Conservation (phyloP, 345 rosid genomes). For the Theobroma cacao region DNA sequence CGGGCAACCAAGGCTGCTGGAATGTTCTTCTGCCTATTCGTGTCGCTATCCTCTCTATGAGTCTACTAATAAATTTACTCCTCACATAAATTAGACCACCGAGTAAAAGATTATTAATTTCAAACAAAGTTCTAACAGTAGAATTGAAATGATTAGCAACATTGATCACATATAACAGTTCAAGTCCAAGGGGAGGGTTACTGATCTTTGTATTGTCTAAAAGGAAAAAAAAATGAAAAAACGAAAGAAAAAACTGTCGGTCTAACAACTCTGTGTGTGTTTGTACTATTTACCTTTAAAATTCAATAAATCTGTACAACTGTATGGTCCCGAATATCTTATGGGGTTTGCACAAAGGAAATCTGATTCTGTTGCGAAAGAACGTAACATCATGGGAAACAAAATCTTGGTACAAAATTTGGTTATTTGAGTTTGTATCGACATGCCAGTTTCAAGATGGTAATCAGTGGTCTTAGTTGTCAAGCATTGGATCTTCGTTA, state of each 20-base stretch:
- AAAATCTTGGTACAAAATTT: constrained; percentile 1
- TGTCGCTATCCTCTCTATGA: too few relatives aligned
- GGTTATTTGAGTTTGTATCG: not conserved
- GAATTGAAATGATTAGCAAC: not conserved
- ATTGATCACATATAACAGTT: not conserved
- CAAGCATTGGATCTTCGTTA: not conserved
- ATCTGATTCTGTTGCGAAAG: not conserved
- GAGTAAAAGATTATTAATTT: too few relatives aligned
- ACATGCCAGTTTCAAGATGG: not conserved
- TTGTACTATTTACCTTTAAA: not conserved
- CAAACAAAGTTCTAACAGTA: too few relatives aligned
- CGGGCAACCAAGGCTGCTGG: too few relatives aligned
- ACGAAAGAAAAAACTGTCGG: not conserved
- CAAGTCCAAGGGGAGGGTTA: too few relatives aligned
- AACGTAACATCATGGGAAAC: not conserved
- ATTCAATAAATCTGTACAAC: not conserved
- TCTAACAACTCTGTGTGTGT: not conserved
- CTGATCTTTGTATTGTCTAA: too few relatives aligned
- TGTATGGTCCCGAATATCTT: not conserved
- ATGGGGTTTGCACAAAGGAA: not conserved
- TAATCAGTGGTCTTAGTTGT: not conserved
- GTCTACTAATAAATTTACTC: too few relatives aligned
- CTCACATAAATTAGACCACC: too few relatives aligned
- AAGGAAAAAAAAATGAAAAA: not conserved
- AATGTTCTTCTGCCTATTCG: too few relatives aligned